phyloP scores from a whole-genome alignment of 805 yeast genomes.

The Metschnikowia noctiluminum region DNA sequence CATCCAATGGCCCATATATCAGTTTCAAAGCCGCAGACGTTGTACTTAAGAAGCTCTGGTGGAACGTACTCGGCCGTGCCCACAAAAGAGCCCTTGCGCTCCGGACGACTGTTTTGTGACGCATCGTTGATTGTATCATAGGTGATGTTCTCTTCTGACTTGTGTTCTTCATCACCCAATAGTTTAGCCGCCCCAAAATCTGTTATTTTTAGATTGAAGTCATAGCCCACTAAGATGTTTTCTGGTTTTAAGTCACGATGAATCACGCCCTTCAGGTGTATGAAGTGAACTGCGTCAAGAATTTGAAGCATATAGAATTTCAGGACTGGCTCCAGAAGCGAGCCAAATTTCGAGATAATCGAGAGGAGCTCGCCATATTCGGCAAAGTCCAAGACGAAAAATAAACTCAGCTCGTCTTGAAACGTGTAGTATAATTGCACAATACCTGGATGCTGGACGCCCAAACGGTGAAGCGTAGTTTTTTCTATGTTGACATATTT shows the following conservation, averaged over 20 bases:
- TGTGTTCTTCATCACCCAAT: constrained; percentile 39
- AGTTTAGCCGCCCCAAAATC: constrained; percentile 98
- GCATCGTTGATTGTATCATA: constrained; percentile 26
- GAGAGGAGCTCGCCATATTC: constrained; percentile 91
- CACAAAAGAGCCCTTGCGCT: constrained; percentile 68
- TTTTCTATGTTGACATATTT: constrained; percentile 96
- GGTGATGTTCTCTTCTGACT: constrained; percentile 29
- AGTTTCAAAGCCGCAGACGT: constrained; percentile 76
- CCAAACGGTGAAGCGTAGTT: constrained; percentile 79
- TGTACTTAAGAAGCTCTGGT: constrained; percentile 79
- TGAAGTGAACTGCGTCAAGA: constrained; percentile 85
- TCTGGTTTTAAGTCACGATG: constrained; percentile 96
- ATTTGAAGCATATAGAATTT: constrained; percentile 82
- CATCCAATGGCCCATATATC: constrained; percentile 97
- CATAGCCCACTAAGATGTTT: constrained; percentile 78
- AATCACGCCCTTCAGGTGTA: constrained; percentile 85
- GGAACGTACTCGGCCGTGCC: constrained; percentile 98
- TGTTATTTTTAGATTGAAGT: constrained; percentile 85
- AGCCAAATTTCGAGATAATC: constrained; percentile 72
- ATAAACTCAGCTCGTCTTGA: constrained; percentile 84
- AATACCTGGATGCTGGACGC: constrained; percentile 88
- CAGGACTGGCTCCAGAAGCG: constrained; percentile 69
- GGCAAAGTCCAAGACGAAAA: constrained; percentile 91
- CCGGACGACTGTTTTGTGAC: constrained; percentile 22
- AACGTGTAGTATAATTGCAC: constrained; percentile 90